Evolutionary conservation across 345 rosid genomes (phyloP).

Genomic region (Salix purpurea): DNA sequence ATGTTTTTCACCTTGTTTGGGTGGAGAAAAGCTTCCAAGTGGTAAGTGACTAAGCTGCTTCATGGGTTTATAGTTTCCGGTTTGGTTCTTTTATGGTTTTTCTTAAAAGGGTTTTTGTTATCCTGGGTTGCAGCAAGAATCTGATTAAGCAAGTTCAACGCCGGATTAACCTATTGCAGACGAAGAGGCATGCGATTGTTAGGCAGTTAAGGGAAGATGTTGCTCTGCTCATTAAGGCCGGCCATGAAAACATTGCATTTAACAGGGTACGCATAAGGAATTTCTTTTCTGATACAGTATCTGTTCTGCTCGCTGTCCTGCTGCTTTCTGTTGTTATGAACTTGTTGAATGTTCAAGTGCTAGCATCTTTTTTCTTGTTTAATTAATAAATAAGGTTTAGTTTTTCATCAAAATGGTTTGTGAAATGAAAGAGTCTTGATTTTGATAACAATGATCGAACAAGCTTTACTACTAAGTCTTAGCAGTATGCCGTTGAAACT

Average conservation of each 20-base stretch:
- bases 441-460: background rate
- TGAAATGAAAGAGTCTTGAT: background rate
- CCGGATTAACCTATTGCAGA: constrained; percentile 64
- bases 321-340: background rate
- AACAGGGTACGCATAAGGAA: constrained; percentile 36
- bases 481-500: background rate
- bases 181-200: constrained; percentile 55
- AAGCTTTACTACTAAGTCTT: background rate
- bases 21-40: constrained; percentile 81
- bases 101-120: background rate
- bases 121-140: constrained; percentile 48
- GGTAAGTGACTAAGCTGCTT: constrained; percentile 25
- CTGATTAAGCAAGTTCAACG: constrained; percentile 50
- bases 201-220: constrained; percentile 60
- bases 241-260: constrained; percentile 45
- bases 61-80: background rate
- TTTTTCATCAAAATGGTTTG: background rate
- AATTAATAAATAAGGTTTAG: background rate
- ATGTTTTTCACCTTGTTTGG: constrained; percentile 69
- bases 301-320: background rate
- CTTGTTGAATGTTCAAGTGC: too few species aligned
- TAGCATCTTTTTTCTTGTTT: background rate
- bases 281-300: background rate
- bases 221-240: constrained; percentile 57
- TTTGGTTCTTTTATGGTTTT: background rate